A percentile compares a stretch with the other conserved stretches of the same genome.
These are phyloP conservation scores for Fragilaria radians DNA, from an alignment of 108 stramenopile genomes.

Conservation along the genomic window DNA sequence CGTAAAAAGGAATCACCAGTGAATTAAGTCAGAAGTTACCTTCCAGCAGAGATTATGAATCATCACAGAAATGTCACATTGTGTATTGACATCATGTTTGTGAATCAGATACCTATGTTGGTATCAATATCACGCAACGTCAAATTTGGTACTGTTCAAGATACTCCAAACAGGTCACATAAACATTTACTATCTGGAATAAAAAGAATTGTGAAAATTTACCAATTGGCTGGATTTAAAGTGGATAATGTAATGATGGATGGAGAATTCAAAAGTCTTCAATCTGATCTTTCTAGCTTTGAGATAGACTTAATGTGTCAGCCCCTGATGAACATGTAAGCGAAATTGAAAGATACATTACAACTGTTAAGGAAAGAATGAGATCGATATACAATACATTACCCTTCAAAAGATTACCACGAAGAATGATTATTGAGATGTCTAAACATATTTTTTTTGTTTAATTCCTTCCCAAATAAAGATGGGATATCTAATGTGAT, in stretches of 20 bases:
- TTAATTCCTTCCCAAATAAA: slow-evolving; percentile 5
- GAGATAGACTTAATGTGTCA: no score
- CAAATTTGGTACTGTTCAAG: no score
- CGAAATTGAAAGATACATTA: no score
- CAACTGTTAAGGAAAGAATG: slow-evolving; percentile 19
- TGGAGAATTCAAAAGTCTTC: no score
- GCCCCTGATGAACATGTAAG: no score
- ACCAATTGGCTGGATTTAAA: no score
- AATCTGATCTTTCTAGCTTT: no score
- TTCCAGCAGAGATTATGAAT: slow-evolving; percentile 10
- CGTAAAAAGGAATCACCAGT: not conserved
- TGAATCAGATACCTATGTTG: slow-evolving; percentile 22
- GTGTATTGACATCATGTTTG: slow-evolving; percentile 23
- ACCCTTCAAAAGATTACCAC: slow-evolving; percentile 10
- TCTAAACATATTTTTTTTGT: slow-evolving; percentile 13
- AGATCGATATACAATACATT: slow-evolving; percentile 13
- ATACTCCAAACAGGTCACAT: no score
- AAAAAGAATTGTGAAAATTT: no score
- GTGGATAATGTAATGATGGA: no score
- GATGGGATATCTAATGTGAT: slow-evolving; percentile 7
- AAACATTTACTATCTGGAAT: no score
- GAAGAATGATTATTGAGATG: slow-evolving; percentile 16
- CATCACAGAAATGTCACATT: slow-evolving; percentile 15
- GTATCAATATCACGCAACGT: slow-evolving; percentile 16
- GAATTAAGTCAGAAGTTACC: no score